Percentiles rank a stretch among this genome's conserved stretches.
phyloP scores from a whole-genome alignment of 1,284 basidiomycete species.

The Ganoderma boninense region DNA sequence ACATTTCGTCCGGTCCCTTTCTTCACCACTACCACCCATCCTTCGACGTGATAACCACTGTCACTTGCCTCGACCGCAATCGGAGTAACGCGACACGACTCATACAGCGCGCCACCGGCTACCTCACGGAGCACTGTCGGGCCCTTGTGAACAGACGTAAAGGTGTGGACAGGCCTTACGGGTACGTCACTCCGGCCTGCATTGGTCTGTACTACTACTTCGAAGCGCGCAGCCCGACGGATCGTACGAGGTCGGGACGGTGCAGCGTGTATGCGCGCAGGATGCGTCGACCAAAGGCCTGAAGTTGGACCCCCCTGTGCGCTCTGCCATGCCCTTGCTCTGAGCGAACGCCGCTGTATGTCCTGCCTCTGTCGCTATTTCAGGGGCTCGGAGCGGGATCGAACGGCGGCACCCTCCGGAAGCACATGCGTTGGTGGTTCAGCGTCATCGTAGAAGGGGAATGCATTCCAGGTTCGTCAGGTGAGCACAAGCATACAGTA shows the following conservation, averaged over 20 bases:
- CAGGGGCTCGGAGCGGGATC: background rate
- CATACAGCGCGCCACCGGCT: too few relatives aligned
- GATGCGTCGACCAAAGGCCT: too few relatives aligned
- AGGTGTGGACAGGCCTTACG: too few relatives aligned
- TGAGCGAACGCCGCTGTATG: background rate
- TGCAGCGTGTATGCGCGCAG: background rate
- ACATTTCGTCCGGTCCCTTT: too few relatives aligned
- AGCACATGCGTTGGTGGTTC: background rate
- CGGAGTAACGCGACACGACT: too few relatives aligned
- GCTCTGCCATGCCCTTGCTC: background rate
- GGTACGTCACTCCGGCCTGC: too few relatives aligned
- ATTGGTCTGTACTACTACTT: conserved; percentile 7
- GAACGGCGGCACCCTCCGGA: background rate
- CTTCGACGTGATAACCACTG: too few relatives aligned
- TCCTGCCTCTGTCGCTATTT: background rate
- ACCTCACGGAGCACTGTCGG: too few relatives aligned
- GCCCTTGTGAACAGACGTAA: too few relatives aligned
- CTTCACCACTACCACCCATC: too few relatives aligned
- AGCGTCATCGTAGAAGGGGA: background rate
- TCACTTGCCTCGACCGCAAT: too few relatives aligned
- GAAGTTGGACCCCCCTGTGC: too few relatives aligned
- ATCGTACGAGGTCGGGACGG: background rate
- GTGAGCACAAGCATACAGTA: background rate
- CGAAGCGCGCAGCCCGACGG: conserved; percentile 3
- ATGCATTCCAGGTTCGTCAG: background rate